These are phyloP conservation scores for Taphrina communis DNA, from an alignment of 1,139 yeast genomes.

Conservation along the genomic window DNA sequence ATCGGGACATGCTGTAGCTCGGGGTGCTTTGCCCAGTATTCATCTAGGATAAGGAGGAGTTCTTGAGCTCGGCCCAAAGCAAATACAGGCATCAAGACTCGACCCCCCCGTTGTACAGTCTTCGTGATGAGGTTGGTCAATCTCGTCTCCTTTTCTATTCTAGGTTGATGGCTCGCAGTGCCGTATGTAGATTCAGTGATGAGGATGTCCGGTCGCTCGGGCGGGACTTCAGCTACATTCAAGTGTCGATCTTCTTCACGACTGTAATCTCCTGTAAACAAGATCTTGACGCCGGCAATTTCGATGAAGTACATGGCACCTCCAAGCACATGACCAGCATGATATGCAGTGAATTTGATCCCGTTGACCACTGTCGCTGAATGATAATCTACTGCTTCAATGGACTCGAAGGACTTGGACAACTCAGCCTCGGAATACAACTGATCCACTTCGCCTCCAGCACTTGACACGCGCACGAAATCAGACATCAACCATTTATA, in stretches of 20 bases:
- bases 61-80: slow-evolving; percentile 98
- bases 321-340: slow-evolving; percentile 98
- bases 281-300: slow-evolving; percentile 83
- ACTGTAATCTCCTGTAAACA: slow-evolving; percentile 96
- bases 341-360: slow-evolving; percentile 93
- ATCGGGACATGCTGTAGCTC: slow-evolving; percentile 83
- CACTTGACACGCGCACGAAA: slow-evolving; percentile 77
- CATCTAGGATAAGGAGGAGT: slow-evolving; percentile 82
- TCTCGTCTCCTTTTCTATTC: slow-evolving; percentile 80
- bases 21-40: slow-evolving; percentile 85
- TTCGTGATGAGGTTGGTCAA: slow-evolving; percentile 82
- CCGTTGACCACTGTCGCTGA: slow-evolving; percentile 95
- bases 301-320: slow-evolving; percentile 98
- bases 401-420: slow-evolving; percentile 81
- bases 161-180: slow-evolving; percentile 94
- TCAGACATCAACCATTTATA: slow-evolving; percentile 93
- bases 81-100: slow-evolving; percentile 90
- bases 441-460: slow-evolving; percentile 55
- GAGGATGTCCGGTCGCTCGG: slow-evolving; percentile 81
- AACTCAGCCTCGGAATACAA: slow-evolving; percentile 91
- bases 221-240: slow-evolving; percentile 94
- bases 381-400: slow-evolving; percentile 94
- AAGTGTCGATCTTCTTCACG: slow-evolving; percentile 94
- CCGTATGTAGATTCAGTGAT: slow-evolving; percentile 97
- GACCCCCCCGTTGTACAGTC: slow-evolving; percentile 85